A percentile compares a stretch with the other conserved stretches of the same genome.
phyloP scores from a whole-genome alignment of 2,329 filamentous ascomycete species.

The Phialophora verrucosa region DNA sequence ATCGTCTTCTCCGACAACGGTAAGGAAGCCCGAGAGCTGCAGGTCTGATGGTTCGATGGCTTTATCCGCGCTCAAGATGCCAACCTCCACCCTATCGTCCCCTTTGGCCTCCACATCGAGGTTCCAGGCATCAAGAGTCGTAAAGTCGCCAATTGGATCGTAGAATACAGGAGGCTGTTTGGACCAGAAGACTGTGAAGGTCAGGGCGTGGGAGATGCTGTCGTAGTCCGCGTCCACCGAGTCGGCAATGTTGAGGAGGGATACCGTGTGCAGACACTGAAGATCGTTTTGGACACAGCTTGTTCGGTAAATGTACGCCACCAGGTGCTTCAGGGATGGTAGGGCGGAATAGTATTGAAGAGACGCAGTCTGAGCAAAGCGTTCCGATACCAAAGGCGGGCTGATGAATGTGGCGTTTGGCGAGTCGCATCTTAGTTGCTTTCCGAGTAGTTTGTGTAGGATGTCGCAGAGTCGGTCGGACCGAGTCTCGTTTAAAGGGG shows the following conservation, averaged over 20 bases:
- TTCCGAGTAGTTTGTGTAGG: constrained; percentile 63
- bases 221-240: constrained; percentile 81
- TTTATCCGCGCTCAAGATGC: constrained; percentile 71
- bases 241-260: constrained; percentile 58
- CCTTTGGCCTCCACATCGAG: constrained; percentile 43
- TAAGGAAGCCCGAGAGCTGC: constrained; percentile 77
- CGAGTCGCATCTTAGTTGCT: constrained; percentile 59
- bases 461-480: constrained; percentile 61
- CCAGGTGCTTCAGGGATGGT: constrained; percentile 61
- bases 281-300: constrained; percentile 58
- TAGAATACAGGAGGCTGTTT: constrained; percentile 40
- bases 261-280: constrained; percentile 58
- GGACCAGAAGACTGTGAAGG: constrained; percentile 68
- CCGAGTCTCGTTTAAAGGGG: constrained; percentile 53
- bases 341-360: constrained; percentile 75
- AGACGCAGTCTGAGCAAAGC: constrained; percentile 66
- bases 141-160: constrained; percentile 34
- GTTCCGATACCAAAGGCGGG: constrained; percentile 61
- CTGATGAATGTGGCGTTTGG: constrained; percentile 67
- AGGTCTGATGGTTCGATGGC: constrained; percentile 70
- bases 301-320: constrained; percentile 58
- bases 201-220: constrained; percentile 67
- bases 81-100: constrained; percentile 68
- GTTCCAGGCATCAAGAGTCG: constrained; percentile 51
- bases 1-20: constrained; percentile 75